These are phyloP conservation scores for Salvia splendens DNA, from an alignment of 257 asterid genomes.

Conservation along the genomic window DNA sequence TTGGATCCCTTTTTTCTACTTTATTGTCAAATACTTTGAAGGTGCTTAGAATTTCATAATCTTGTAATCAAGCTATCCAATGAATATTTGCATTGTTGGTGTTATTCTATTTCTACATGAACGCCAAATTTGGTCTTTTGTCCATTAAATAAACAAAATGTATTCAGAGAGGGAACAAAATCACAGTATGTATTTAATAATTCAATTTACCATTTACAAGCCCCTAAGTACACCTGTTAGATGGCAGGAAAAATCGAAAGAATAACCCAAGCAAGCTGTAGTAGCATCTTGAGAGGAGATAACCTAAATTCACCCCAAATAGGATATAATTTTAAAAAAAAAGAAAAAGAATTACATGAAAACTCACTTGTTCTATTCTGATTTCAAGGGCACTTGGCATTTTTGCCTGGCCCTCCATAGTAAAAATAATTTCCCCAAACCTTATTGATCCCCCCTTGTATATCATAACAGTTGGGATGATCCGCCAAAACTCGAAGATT, in stretches of 20 bases:
- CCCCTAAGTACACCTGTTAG: conserved; percentile 44
- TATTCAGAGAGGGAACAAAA: conserved; percentile 4
- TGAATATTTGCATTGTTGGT: no score
- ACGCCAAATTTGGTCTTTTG: no score
- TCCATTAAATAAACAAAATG: no score
- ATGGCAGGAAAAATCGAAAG: conserved; percentile 43
- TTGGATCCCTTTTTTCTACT: no score
- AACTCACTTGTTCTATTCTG: background rate
- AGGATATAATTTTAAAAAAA: background rate
- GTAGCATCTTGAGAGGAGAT: conserved; percentile 29
- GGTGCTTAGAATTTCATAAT: no score
- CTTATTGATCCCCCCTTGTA: conserved; percentile 49
- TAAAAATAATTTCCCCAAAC: conserved; percentile 63
- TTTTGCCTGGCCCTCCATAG: conserved; percentile 67
- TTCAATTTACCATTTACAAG: conserved; percentile 52
- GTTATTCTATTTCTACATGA: no score
- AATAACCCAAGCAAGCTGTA: conserved; percentile 39
- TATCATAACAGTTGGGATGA: conserved; percentile 52
- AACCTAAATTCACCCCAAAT: conserved; percentile 30
- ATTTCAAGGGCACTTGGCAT: conserved; percentile 46
- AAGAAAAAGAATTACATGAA: background rate
- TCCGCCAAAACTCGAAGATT: conserved; percentile 59
- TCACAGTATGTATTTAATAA: conserved; percentile 49
- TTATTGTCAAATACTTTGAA: no score
- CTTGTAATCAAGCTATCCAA: no score